phyloP scores from a whole-genome alignment of 768 basidiomycete genomes.

The Paxillus involutus region DNA sequence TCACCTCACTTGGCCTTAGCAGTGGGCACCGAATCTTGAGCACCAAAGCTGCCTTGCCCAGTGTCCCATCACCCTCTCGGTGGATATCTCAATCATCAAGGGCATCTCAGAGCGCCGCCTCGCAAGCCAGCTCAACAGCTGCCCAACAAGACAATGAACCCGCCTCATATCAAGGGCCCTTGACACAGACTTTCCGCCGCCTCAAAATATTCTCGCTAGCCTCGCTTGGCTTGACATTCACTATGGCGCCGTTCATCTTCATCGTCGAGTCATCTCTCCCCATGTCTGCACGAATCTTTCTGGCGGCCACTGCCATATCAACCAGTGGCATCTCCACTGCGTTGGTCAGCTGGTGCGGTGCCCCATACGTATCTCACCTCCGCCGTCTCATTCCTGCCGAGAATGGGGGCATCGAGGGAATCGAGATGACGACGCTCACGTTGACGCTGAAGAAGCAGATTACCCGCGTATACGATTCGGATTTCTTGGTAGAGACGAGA shows the following conservation, averaged over 20 bases:
- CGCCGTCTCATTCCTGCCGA: conserved; percentile 48
- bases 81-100: conserved; percentile 12
- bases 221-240: conserved; percentile 66
- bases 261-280: conserved; percentile 79
- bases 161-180: conserved; percentile 65
- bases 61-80: not conserved
- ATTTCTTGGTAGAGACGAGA: conserved; percentile 63
- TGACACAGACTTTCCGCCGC: conserved; percentile 68
- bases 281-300: conserved; percentile 58
- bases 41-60: not conserved
- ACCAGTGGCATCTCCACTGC: conserved; percentile 75
- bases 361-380: conserved; percentile 71
- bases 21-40: not conserved
- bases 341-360: conserved; percentile 68
- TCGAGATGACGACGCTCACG: conserved; percentile 72
- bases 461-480: conserved; percentile 74
- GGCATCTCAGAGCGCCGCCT: not conserved
- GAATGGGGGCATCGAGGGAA: conserved; percentile 45
- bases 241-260: conserved; percentile 80
- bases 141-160: conserved; percentile 4
- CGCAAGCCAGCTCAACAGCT: conserved; percentile 4
- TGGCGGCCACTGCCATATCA: conserved; percentile 68
- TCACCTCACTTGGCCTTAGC: too few relatives aligned
- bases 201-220: conserved; percentile 84
- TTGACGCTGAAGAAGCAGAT: conserved; percentile 56